Conservation (phyloP, 768 basidiomycete genomes). For the Leccinellum albellum region DNA sequence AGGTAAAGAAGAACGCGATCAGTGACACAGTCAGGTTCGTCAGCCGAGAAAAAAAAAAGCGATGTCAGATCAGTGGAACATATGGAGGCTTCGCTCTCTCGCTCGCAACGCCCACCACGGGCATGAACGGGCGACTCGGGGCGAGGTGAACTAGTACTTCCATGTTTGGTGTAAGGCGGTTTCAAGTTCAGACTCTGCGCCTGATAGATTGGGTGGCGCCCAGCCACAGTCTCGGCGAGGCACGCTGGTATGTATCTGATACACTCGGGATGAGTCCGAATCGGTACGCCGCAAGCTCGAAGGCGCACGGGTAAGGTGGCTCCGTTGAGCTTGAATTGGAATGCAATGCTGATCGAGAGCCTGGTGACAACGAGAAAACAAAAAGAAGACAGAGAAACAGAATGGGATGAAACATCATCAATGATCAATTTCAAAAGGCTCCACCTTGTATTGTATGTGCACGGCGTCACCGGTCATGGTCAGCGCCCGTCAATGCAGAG, state of each 20-base stretch:
- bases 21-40: background rate
- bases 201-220: background rate
- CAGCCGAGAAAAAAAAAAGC: background rate
- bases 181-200: background rate
- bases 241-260: background rate
- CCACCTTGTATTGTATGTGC: slow-evolving; percentile 16
- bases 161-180: background rate
- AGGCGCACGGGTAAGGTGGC: background rate
- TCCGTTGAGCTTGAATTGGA: background rate
- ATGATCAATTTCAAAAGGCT: slow-evolving; percentile 20
- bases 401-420: background rate
- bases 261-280: background rate
- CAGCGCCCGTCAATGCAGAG: background rate
- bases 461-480: background rate
- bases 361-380: background rate
- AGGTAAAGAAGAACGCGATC: background rate
- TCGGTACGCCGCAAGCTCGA: background rate
- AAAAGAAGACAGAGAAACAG: background rate
- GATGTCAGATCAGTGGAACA: background rate
- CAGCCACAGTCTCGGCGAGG: too few relatives aligned
- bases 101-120: background rate
- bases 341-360: background rate
- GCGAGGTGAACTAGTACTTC: background rate
- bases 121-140: background rate
- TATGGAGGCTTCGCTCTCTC: background rate